Evolutionary conservation across 2,329 filamentous ascomycete genomes (phyloP).

Genomic region (Clonostachys rosea): DNA sequence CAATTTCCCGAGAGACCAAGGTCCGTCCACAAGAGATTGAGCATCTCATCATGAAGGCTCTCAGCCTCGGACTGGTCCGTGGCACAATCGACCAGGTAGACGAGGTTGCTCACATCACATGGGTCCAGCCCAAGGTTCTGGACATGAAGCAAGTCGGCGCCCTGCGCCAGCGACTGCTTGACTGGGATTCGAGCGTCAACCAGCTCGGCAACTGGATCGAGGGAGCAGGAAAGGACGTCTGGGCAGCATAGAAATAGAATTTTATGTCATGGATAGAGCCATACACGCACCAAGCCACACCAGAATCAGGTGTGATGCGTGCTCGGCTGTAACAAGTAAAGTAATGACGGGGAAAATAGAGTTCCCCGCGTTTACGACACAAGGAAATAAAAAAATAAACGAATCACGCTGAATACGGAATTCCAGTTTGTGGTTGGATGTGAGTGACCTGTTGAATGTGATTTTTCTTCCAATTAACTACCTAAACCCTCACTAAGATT

Average conservation of each 20-base stretch:
- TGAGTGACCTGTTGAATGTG: too few species aligned
- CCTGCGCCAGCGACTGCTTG: slow-evolving; percentile 81
- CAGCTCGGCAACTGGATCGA: slow-evolving; percentile 97
- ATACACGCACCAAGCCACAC: not conserved
- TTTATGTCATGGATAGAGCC: slow-evolving; percentile 2
- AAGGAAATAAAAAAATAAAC: too few species aligned
- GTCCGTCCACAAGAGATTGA: slow-evolving; percentile 90
- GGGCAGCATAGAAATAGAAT: slow-evolving; percentile 63
- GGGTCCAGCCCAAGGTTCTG: slow-evolving; percentile 97
- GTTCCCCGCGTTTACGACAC: too few species aligned
- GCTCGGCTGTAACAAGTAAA: too few species aligned
- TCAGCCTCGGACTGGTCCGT: slow-evolving; percentile 83
- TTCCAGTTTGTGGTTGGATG: too few species aligned
- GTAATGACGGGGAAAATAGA: too few species aligned
- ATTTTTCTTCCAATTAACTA: too few species aligned
- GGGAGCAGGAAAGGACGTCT: slow-evolving; percentile 87
- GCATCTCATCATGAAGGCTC: slow-evolving; percentile 98
- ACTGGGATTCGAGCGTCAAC: slow-evolving; percentile 96
- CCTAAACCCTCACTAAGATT: too few species aligned
- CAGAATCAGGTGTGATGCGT: too few species aligned
- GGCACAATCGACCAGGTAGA: slow-evolving; percentile 97
- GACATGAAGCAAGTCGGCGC: slow-evolving; percentile 93
- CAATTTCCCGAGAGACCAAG: slow-evolving; percentile 89
- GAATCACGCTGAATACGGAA: too few species aligned
- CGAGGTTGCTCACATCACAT: slow-evolving; percentile 90